Evolutionary conservation across 768 basidiomycete genomes (phyloP), one percentile per base, ranked within the genome.

Genomic region (Boletus reticulatus): DNA sequence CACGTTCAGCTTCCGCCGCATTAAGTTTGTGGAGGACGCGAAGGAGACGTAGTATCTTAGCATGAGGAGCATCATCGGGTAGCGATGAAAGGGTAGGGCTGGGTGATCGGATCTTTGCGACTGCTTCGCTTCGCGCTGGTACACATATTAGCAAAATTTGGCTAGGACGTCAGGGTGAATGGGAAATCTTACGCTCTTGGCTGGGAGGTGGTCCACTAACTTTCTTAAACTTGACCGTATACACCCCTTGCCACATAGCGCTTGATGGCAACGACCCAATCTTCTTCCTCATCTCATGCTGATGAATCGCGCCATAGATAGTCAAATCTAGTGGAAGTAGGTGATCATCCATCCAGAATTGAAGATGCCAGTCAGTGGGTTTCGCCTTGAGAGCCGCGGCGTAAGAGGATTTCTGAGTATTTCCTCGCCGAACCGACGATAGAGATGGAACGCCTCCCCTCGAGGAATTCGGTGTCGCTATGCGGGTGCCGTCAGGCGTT

Each of bases 251-350:
- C 91, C 94, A 97, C 53, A 94, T 86, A 70, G 87, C 77, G 67
- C 82, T 88, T 8, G 84, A 80, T 32, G 87, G 81, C 31, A 84
- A 66, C 17, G 81, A 72, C 4, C 84, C 82, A 4, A 80, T 74
- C 69, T 88, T 84, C 76, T 91, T 89, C 56, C 89, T 80, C 71
- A 83, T 82, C 69, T 94, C 90, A 64, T 92, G 88, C 63, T 94
- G 92, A 68, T 98, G 94, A 44, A 97, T 89, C 0, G 94, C 96
- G 9, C 97, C 97, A 66, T 97, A 99, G 48, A 99, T 88, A 0
- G 97, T 99, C 52, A 95, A 78, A 68, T 95, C 91, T 55, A 95
- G 72, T 0, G 90, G 88, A 17, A 98, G 75, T 20, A 83, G 73
- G 44, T 92, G 87, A 57, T 94, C 94, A 66, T 92, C 92, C 84